phyloP scores from a whole-genome alignment of 139 green algal species.

The Diplosphaera chodatii region DNA sequence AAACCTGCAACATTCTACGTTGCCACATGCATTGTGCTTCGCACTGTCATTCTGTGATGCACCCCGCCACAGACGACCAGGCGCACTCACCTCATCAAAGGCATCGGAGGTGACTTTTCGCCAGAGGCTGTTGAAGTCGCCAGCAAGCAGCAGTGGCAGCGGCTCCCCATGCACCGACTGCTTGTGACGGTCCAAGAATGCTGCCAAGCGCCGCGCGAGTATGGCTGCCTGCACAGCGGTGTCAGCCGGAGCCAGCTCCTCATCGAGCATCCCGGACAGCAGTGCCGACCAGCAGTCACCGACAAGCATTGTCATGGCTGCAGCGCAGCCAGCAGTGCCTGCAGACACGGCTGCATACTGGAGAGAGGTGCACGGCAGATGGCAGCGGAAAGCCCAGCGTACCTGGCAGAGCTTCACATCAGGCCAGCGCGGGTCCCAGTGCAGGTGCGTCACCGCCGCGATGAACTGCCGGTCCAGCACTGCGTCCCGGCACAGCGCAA shows the following conservation, averaged over 20 bases:
- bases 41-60: too few relatives aligned
- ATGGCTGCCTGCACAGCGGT: background rate
- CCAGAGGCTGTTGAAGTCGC: constrained; percentile 40
- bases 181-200: background rate
- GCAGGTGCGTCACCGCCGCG: background rate
- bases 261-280: too few relatives aligned
- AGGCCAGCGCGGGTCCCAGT: background rate
- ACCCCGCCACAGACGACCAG: background rate
- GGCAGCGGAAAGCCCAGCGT: too few relatives aligned
- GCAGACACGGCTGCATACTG: too few relatives aligned
- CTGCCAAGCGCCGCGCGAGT: background rate
- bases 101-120: constrained; percentile 15
- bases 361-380: too few relatives aligned
- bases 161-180: background rate
- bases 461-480: background rate
- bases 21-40: too few relatives aligned
- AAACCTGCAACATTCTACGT: too few relatives aligned
- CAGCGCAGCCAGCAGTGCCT: too few relatives aligned
- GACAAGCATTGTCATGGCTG: too few relatives aligned
- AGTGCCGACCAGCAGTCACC: too few relatives aligned
- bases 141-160: constrained; percentile 29
- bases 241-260: too few relatives aligned
- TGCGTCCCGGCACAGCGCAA: background rate
- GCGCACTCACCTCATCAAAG: constrained; percentile 13
- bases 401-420: background rate